phyloP scores from a whole-genome alignment of 306 rosid genomes.

The Lotus japonicus region DNA sequence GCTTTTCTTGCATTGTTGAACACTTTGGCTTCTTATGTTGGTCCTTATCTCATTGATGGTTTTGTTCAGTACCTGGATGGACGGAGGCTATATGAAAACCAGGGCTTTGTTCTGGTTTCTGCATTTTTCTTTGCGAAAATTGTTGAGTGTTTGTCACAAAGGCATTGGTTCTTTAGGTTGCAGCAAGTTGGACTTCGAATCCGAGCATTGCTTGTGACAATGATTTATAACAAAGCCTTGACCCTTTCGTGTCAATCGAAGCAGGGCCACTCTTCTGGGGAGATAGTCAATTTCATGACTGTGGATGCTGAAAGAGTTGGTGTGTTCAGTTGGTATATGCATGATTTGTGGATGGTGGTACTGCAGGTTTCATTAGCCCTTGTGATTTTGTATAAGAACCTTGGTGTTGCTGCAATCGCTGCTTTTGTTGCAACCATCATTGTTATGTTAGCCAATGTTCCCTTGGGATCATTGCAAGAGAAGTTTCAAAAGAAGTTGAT shows the following conservation, averaged over 20 bases:
- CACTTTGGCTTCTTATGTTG: slow-evolving; percentile 46
- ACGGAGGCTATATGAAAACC: slow-evolving; percentile 20
- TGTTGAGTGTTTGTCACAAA: slow-evolving; percentile 31
- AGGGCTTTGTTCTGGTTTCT: slow-evolving; percentile 37
- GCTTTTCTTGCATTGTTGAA: slow-evolving; percentile 13
- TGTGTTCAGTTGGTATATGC: slow-evolving; percentile 30
- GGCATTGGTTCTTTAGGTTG: slow-evolving; percentile 40
- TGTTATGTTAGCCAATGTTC: slow-evolving; percentile 45
- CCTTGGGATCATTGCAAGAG: slow-evolving; percentile 39
- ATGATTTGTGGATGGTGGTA: slow-evolving; percentile 36
- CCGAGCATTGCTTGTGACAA: slow-evolving; percentile 27
- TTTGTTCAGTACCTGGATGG: slow-evolving; percentile 47
- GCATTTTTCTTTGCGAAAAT: slow-evolving; percentile 39
- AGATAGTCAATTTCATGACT: slow-evolving; percentile 47
- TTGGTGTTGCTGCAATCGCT: slow-evolving; percentile 46
- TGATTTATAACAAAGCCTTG: slow-evolving; percentile 33
- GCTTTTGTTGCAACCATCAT: slow-evolving; percentile 36
- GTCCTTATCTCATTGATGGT: slow-evolving; percentile 44
- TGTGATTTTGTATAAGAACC: slow-evolving; percentile 39
- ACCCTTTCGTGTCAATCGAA: slow-evolving; percentile 38
- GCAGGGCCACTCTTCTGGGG: slow-evolving; percentile 42
- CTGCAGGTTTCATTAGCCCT: slow-evolving; percentile 37
- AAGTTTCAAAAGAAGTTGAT: slow-evolving; percentile 42
- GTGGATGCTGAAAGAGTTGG: slow-evolving; percentile 53
- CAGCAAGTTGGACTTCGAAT: slow-evolving; percentile 37